Conservation (phyloP, 225 moss, liverwort and hornwort species). For the Physcomitrellopsis africana region DNA sequence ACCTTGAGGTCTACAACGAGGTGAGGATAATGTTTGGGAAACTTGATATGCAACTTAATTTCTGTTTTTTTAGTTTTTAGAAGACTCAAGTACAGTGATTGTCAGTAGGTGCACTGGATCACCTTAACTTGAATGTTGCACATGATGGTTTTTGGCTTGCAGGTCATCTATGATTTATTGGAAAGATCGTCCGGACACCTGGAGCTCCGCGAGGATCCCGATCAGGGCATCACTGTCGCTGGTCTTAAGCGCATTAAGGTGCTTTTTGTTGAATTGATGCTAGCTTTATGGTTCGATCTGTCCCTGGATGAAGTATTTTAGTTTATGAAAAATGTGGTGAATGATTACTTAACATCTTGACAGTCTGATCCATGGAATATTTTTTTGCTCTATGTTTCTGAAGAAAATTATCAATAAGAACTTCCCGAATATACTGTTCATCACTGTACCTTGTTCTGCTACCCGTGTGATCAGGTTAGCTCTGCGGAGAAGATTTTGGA, state of each 20-base stretch:
- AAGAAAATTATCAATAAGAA: neutral
- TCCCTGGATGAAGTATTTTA: neutral
- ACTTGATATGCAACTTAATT: neutral
- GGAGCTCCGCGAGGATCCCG: constrained; percentile 88
- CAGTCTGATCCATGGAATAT: neutral
- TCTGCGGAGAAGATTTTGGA: constrained; percentile 88
- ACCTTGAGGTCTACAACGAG: constrained; percentile 90
- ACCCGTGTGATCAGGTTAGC: constrained; percentile 56
- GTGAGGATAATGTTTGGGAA: constrained; percentile 36
- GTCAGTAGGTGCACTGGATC: neutral
- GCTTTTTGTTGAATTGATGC: constrained; percentile 5
- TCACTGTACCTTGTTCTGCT: constrained; percentile 17
- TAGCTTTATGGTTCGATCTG: neutral
- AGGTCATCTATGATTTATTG: constrained; percentile 85
- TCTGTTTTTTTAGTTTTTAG: neutral
- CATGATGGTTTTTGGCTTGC: constrained; percentile 30
- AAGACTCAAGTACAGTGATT: neutral
- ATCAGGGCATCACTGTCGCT: constrained; percentile 88
- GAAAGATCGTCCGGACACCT: constrained; percentile 79
- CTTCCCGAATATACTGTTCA: neutral
- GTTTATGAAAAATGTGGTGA: neutral
- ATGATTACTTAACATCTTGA: neutral
- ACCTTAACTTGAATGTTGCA: constrained; percentile 1
- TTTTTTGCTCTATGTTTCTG: neutral
- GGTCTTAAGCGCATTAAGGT: constrained; percentile 89